phyloP scores from a whole-genome alignment of 2,329 filamentous ascomycete species.

The Sclerotinia subarctica region DNA sequence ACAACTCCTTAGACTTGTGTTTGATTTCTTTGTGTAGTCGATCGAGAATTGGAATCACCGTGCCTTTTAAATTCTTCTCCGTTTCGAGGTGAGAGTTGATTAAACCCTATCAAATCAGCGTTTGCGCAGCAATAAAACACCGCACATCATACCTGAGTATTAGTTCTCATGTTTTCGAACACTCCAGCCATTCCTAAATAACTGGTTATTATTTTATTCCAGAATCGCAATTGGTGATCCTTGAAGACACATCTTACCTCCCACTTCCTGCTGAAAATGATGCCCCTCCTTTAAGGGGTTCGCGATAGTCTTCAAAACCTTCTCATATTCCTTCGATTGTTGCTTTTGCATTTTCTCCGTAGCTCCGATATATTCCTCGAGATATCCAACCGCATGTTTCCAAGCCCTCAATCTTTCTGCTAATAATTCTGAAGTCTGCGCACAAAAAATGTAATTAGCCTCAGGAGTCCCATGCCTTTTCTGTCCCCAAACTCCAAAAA shows the following conservation, averaged over 20 bases:
- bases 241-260: slow-evolving; percentile 43
- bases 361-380: slow-evolving; percentile 83
- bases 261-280: slow-evolving; percentile 89
- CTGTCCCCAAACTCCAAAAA: background rate
- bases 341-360: slow-evolving; percentile 83
- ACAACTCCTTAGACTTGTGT: slow-evolving; percentile 88
- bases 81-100: slow-evolving; percentile 88
- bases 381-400: slow-evolving; percentile 89
- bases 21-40: slow-evolving; percentile 95
- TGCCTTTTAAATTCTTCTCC: slow-evolving; percentile 82
- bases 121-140: background rate
- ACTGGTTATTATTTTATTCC: too few species aligned
- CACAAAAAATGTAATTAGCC: background rate
- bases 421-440: slow-evolving; percentile 73
- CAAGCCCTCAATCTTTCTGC: slow-evolving; percentile 86
- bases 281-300: slow-evolving; percentile 83
- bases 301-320: slow-evolving; percentile 86
- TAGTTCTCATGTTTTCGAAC: slow-evolving; percentile 90
- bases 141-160: slow-evolving; percentile 63
- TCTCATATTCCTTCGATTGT: slow-evolving; percentile 93
- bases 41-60: slow-evolving; percentile 83
- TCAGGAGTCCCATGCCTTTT: background rate
- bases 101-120: slow-evolving; percentile 56
- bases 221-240: too few species aligned
- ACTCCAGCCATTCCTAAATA: slow-evolving; percentile 66